These are phyloP conservation scores for Glycine soja DNA, from an alignment of 306 rosid genomes.

Conservation along the genomic window DNA sequence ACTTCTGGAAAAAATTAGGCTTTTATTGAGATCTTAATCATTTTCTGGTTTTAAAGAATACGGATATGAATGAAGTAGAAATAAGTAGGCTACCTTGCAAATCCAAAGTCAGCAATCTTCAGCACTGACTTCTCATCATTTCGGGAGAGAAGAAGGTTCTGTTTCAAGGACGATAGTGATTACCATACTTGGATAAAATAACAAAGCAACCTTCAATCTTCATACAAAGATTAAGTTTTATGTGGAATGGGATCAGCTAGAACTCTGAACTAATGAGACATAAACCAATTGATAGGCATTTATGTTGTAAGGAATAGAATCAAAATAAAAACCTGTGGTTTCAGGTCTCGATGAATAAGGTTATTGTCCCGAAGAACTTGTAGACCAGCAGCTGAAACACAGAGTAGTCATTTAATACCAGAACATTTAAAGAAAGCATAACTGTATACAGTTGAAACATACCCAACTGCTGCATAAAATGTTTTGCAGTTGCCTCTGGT, in stretches of 20 bases:
- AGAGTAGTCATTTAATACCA: conserved; percentile 41
- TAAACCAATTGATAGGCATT: conserved; percentile 12
- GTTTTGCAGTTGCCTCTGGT: conserved; percentile 83
- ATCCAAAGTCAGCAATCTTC: conserved; percentile 99
- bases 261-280: conserved; percentile 33
- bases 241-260: conserved; percentile 26
- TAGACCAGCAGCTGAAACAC: conserved; percentile 86
- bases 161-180: conserved; percentile 64
- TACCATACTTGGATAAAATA: conserved; percentile 54
- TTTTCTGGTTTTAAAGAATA: conserved; percentile 5
- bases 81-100: conserved; percentile 79
- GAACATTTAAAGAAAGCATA: conserved; percentile 30
- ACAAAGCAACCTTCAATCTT: conserved; percentile 43
- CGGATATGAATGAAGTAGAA: conserved; percentile 31
- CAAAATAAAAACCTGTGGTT: conserved; percentile 82
- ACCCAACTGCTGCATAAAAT: conserved; percentile 98
- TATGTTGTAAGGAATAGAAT: conserved; percentile 13
- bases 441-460: conserved; percentile 43
- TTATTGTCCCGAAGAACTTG: conserved; percentile 93
- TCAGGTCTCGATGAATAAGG: conserved; percentile 93
- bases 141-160: conserved; percentile 95
- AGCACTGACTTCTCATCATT: conserved; percentile 72
- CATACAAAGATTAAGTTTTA: conserved; percentile 47
- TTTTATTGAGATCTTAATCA: conserved; percentile 7
- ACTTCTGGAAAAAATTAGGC: conserved; percentile 11